Evolutionary conservation across 1,284 basidiomycete species (phyloP).

Genomic region (Pseudozyma thailandica): DNA sequence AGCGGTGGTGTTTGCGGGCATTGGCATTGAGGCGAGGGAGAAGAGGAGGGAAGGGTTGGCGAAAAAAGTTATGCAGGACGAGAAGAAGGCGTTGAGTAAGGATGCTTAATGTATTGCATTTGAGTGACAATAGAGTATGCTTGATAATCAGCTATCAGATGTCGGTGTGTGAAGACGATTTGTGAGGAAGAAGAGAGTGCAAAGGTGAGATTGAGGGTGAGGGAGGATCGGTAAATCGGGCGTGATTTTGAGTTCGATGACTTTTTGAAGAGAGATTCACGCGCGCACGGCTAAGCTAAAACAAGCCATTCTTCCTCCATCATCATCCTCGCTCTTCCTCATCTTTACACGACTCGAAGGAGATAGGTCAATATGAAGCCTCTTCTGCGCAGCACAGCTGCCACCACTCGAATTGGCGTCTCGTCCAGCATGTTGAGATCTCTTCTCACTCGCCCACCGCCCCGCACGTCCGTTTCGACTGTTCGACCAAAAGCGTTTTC

Average conservation of each 20-base stretch:
- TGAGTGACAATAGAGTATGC: background rate
- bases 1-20: conserved; percentile 88
- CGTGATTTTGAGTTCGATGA: too few species aligned
- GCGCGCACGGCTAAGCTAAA: conserved; percentile 8
- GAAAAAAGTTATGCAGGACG: conserved; percentile 33
- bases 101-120: conserved; percentile 20
- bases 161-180: background rate
- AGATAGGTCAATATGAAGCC: conserved; percentile 13
- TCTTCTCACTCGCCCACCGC: background rate
- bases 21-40: conserved; percentile 86
- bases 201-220: too few species aligned
- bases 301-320: background rate
- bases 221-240: too few species aligned
- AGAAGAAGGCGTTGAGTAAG: conserved; percentile 43
- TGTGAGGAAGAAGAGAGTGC: background rate
- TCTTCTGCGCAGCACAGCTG: background rate
- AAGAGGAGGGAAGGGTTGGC: conserved; percentile 50
- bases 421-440: conserved; percentile 2
- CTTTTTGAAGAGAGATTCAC: too few species aligned
- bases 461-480: background rate
- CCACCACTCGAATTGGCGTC: background rate
- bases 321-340: background rate
- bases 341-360: too few species aligned
- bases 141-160: background rate
- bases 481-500: background rate